Evolutionary conservation across 805 yeast genomes (phyloP).

Genomic region (Kodamaea neixiangensis): DNA sequence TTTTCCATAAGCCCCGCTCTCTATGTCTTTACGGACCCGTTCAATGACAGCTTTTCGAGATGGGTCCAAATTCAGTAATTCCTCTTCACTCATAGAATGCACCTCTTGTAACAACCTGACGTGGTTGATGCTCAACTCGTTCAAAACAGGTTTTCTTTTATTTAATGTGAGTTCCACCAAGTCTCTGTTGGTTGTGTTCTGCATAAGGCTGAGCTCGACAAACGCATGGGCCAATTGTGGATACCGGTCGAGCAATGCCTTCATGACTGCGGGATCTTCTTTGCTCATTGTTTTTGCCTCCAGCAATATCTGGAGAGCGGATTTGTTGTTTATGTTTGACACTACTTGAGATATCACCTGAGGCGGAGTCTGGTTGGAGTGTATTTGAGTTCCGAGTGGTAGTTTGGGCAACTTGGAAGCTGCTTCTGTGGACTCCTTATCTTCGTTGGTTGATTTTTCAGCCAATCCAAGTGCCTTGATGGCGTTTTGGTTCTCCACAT

Average conservation of each 20-base stretch:
- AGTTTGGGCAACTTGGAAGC: constrained; percentile 35
- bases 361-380: constrained; percentile 40
- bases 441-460: constrained; percentile 8
- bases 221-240: constrained; percentile 86
- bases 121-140: constrained; percentile 34
- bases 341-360: constrained; percentile 28
- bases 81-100: constrained; percentile 30
- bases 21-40: constrained; percentile 7
- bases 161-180: constrained; percentile 39
- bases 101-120: constrained; percentile 32
- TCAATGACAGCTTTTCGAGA: constrained; percentile 18
- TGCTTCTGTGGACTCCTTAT: constrained; percentile 18
- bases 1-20: constrained; percentile 9
- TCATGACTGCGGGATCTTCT: constrained; percentile 59
- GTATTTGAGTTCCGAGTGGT: constrained; percentile 44
- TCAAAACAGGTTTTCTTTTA: constrained; percentile 30
- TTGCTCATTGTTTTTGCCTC: constrained; percentile 63
- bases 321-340: constrained; percentile 23
- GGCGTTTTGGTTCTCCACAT: constrained; percentile 10
- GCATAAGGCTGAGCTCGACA: constrained; percentile 61
- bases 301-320: constrained; percentile 27
- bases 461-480: constrained; percentile 11
- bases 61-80: constrained; percentile 29
- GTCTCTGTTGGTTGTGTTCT: constrained; percentile 37
- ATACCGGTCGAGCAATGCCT: constrained; percentile 58